Conservation (phyloP, 1,284 basidiomycete species). For the Retiboletus flavoniger region DNA sequence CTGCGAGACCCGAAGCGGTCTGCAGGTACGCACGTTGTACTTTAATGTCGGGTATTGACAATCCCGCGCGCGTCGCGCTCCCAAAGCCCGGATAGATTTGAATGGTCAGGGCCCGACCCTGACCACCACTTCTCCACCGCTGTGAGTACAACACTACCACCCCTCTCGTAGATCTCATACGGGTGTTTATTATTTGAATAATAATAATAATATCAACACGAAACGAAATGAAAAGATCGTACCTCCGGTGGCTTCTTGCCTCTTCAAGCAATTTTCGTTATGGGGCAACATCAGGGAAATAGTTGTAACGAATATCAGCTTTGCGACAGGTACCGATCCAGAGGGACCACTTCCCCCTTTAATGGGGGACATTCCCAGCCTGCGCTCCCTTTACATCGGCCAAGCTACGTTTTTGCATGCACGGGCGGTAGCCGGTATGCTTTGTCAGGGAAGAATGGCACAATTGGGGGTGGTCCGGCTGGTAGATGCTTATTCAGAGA, state of each 20-base stretch:
- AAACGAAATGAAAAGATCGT: conserved; percentile 43
- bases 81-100: conserved; percentile 47
- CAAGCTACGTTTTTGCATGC: conserved; percentile 49
- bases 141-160: conserved; percentile 36
- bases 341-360: conserved; percentile 20
- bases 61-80: neutral
- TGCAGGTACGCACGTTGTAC: neutral
- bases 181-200: neutral
- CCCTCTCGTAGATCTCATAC: neutral
- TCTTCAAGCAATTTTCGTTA: conserved; percentile 44
- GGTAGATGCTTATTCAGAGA: conserved; percentile 53
- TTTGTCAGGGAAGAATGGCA: conserved; percentile 32
- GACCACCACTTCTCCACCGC: conserved; percentile 60
- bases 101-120: conserved; percentile 59
- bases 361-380: conserved; percentile 39
- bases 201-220: neutral
- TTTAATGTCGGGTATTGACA: neutral
- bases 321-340: conserved; percentile 12
- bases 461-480: conserved; percentile 42
- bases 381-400: conserved; percentile 46
- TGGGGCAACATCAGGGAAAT: conserved; percentile 49
- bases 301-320: conserved; percentile 47
- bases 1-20: neutral
- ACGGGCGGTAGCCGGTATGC: conserved; percentile 38
- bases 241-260: conserved; percentile 39